Conservation (phyloP, 2,329 filamentous ascomycete genomes). For the Nigrospora sphaerica region DNA sequence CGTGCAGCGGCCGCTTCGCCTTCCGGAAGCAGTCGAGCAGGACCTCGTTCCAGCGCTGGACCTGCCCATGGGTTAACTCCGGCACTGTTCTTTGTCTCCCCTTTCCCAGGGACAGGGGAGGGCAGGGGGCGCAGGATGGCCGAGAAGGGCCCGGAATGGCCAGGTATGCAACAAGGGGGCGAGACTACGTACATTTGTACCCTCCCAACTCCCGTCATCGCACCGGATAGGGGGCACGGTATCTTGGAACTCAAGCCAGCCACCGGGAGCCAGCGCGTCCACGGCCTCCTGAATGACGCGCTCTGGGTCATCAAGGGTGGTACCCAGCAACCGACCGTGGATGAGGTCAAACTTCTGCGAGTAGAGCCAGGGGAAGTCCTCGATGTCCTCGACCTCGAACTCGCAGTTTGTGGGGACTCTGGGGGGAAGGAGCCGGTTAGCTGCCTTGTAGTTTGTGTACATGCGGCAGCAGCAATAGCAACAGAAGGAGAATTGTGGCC, state of each 20-base stretch:
- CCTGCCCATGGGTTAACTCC: no score
- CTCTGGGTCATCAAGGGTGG: conserved; percentile 3
- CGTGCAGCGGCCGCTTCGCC: conserved; percentile 1
- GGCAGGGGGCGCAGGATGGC: no score
- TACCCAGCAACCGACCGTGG: conserved; percentile 1
- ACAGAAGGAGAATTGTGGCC: no score
- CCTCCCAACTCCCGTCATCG: conserved; percentile 6
- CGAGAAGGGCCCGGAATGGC: no score
- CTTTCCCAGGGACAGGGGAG: no score
- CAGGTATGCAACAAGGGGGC: no score
- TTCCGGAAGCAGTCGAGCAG: conserved; percentile 4
- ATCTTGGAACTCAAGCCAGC: conserved; percentile 7
- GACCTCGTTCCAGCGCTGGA: neutral
- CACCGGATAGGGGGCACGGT: conserved; percentile 3
- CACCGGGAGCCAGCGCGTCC: conserved; percentile 1
- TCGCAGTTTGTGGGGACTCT: conserved; percentile 6
- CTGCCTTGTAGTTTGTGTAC: no score
- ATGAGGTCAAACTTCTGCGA: conserved; percentile 7
- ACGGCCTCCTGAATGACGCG: conserved; percentile 2
- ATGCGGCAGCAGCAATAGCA: no score
- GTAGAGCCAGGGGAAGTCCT: conserved; percentile 6
- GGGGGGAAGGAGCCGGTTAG: neutral
- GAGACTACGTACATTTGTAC: neutral
- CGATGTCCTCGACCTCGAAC: conserved; percentile 8
- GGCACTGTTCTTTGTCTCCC: no score